Base-by-base conservation (phyloP, 2,329 filamentous ascomycete species). In the Dichotomopilus funicola region DNA sequence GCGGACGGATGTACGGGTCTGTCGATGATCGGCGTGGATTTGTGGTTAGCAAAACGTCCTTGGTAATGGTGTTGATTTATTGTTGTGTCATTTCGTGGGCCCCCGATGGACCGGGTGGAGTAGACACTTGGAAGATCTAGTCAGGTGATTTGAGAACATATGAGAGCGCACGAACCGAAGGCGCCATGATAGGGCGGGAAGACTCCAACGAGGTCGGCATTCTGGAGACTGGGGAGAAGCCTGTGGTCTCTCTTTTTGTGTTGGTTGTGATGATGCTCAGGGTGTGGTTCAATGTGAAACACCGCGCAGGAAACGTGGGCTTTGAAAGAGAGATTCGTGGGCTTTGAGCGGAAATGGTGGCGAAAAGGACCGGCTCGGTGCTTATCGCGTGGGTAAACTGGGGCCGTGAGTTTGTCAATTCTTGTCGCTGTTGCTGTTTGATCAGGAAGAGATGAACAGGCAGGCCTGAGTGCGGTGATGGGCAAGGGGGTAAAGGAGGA, bases 151-250 rank as follows among this genome's bases (percentile, higher is more conserved):
- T 27, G 3, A 27, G 19, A 3, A 27, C 19, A 27, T 27, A 12
- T n/a, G 36, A 38, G 38, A 45, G 43, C 27, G 44, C 51, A 80
- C 80, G 54, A 80, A 83, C 80, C 66, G 80, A 83, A 48, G 79
- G 77, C 57, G 79, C 79, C 80, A 83, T 82, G 68, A 83, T 83
- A 64, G 80, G 80, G 67, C 80, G 79, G 53, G 78, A 75, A 45
- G 80, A 83, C 54, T 83, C 80, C 56, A 83, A 65, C n/a, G 80
- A 83, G 59, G 75, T 68, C 67, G 79, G 78, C 80, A 83, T 83
- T 54, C 61, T 66, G 63, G 52, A 27, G 40, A 19, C 53, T 56
- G 51, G 31, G 46, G 49, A 44, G 38, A 48, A 27, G 37, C 42
- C 6, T 40, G 33, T 38, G 31, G n/a, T 41, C 36, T 52, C 51